Percentiles rank a stretch among this genome's conserved stretches.
phyloP scores from a whole-genome alignment of 768 basidiomycete genomes.

The Amanita pallidorosea region DNA sequence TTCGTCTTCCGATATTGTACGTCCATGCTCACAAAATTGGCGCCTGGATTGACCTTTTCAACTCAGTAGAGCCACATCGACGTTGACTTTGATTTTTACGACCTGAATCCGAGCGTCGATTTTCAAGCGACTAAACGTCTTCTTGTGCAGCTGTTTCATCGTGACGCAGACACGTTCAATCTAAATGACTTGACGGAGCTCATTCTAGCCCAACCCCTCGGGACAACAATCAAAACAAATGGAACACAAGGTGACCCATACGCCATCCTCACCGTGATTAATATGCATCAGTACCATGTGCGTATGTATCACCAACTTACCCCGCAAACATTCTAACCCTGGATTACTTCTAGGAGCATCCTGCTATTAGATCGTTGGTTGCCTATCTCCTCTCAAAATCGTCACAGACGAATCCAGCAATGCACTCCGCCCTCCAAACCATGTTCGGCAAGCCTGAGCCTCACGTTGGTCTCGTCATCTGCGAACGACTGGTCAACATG shows the following conservation, averaged over 20 bases:
- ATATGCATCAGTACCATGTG: constrained; percentile 62
- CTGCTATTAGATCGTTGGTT: constrained; percentile 58
- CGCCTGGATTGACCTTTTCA: not conserved
- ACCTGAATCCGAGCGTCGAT: constrained; percentile 71
- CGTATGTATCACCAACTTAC: constrained; percentile 9
- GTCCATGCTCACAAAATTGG: not conserved
- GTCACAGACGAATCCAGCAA: constrained; percentile 32
- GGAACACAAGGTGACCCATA: constrained; percentile 85
- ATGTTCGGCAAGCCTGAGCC: constrained; percentile 40
- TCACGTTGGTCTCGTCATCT: constrained; percentile 76
- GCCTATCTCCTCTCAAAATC: constrained; percentile 63
- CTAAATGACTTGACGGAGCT: constrained; percentile 72
- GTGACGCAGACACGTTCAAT: constrained; percentile 64
- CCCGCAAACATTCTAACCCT: not conserved
- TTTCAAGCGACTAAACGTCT: constrained; percentile 80
- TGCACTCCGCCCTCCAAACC: constrained; percentile 42
- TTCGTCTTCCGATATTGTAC: constrained; percentile 25
- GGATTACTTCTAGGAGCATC: constrained; percentile 39
- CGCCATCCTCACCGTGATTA: constrained; percentile 76
- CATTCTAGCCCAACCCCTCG: constrained; percentile 68
- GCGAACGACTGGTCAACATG: constrained; percentile 90
- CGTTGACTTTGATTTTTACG: constrained; percentile 92
- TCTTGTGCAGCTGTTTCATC: constrained; percentile 55
- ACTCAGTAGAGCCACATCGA: constrained; percentile 54
- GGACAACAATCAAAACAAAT: constrained; percentile 90